Base-by-base conservation (phyloP, 78 protist species). In the Parvularia atlantis region DNA sequence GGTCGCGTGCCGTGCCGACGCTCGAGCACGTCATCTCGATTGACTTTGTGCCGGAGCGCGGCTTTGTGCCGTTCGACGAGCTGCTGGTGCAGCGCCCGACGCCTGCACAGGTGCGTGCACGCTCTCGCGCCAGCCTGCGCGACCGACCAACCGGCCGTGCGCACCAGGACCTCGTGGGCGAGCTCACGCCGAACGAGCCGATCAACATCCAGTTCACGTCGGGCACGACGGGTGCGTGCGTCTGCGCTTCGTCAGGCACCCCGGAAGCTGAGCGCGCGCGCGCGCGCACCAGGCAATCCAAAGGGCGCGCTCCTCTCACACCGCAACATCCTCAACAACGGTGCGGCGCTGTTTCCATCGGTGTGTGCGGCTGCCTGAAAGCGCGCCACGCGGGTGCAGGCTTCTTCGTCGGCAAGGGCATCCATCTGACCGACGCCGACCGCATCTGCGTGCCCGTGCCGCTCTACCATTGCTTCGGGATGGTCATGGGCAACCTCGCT, bases 361-460 rank as follows among this genome's bases (percentile, higher is more conserved):
- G n/a, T 31, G 82, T 17, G 35, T n/a, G 39, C 30, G 65, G 26
- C 20, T 50, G 0, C 30, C 30, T 17, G 54, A 22, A 50, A 0
- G 54, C 16, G 16, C 16, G 20, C 54, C 54, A 50, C 20, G 54
- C 20, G 54, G 0, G 30, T 50, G 54, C 20, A 26, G 58, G 83
- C 13, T 37, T n/a, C n/a, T n/a, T n/a, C n/a, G n/a, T n/a, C n/a
- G n/a, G n/a, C n/a, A n/a, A 46, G 24, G 39, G 59, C 0, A 19
- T 77, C 35, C 14, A 9, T 3, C 73, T 66, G 50, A 13, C 81
- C 6, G 40, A 30, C 9, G 16, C 5, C 0, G 87, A 77, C 40
- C 30, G 33, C 46, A 48, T 88, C 37, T 79, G 85, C 71, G 44
- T 88, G 6, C 92, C 92, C 31, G 92, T 88, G 17, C 92, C 92